These are phyloP conservation scores for Camelina hispida DNA, from an alignment of 345 rosid genomes.

Conservation along the genomic window DNA sequence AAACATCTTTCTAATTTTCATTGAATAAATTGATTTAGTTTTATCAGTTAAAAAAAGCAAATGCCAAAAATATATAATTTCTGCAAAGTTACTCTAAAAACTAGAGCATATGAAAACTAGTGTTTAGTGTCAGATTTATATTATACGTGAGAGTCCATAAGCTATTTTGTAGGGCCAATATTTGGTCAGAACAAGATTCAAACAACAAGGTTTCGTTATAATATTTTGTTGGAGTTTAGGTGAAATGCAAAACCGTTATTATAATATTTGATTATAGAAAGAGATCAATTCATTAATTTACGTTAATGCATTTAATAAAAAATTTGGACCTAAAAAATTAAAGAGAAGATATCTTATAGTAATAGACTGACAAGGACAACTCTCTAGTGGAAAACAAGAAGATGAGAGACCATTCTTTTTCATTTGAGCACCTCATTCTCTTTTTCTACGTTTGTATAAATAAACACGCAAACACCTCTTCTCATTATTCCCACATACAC, in stretches of 20 bases:
- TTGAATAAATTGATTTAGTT: neutral
- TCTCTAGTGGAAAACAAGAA: constrained; percentile 46
- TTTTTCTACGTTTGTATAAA: constrained; percentile 32
- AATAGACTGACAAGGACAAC: constrained; percentile 37
- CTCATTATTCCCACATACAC: constrained; percentile 23
- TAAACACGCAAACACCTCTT: constrained; percentile 35
- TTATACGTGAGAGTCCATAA: neutral
- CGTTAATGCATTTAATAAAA: neutral
- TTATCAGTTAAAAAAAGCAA: neutral
- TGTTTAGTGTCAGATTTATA: constrained; percentile 18
- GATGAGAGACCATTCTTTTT: constrained; percentile 44
- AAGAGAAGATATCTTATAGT: constrained; percentile 46
- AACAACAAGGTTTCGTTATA: constrained; percentile 16
- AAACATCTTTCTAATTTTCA: neutral
- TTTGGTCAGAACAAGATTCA: neutral
- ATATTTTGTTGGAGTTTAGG: constrained; percentile 37
- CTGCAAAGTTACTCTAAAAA: neutral
- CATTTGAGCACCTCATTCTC: constrained; percentile 40
- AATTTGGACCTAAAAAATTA: neutral
- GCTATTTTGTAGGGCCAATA: constrained; percentile 35
- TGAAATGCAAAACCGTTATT: constrained; percentile 30
- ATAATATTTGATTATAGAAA: constrained; percentile 26
- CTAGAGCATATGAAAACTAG: constrained; percentile 8
- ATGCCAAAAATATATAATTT: neutral
- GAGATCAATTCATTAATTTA: constrained; percentile 23